A percentile compares a stretch with the other conserved stretches of the same genome.
phyloP scores from a whole-genome alignment of 1,284 basidiomycete species.

The Schizophyllum amplum region DNA sequence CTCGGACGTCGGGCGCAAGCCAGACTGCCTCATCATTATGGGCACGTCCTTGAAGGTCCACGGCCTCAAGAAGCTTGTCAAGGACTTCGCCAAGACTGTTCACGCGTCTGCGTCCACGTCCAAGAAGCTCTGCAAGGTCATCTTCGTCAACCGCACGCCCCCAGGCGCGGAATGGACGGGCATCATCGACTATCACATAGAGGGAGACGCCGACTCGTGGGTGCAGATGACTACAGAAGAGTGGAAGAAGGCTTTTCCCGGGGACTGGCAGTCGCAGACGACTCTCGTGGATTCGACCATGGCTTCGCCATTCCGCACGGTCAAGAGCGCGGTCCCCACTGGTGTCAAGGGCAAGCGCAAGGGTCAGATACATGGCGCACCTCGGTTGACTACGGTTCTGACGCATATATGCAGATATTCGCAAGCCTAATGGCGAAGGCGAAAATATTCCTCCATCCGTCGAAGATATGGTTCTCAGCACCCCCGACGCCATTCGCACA shows the following conservation, averaged over 20 bases:
- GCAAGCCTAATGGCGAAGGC: slow-evolving; percentile 25
- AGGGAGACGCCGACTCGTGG: slow-evolving; percentile 78
- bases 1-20: slow-evolving; percentile 65
- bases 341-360: slow-evolving; percentile 33
- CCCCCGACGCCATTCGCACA: slow-evolving; percentile 15
- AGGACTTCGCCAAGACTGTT: slow-evolving; percentile 84
- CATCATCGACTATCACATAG: slow-evolving; percentile 80
- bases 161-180: slow-evolving; percentile 78
- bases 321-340: slow-evolving; percentile 40
- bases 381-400: not conserved
- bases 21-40: slow-evolving; percentile 92
- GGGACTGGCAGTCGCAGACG: slow-evolving; percentile 83
- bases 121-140: slow-evolving; percentile 58
- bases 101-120: slow-evolving; percentile 43
- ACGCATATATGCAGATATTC: slow-evolving; percentile 1
- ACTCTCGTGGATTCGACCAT: slow-evolving; percentile 48
- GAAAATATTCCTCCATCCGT: slow-evolving; percentile 40
- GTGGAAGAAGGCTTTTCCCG: slow-evolving; percentile 75
- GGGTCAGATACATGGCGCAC: too few species aligned
- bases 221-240: slow-evolving; percentile 68
- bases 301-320: slow-evolving; percentile 30
- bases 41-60: slow-evolving; percentile 95
- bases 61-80: slow-evolving; percentile 87
- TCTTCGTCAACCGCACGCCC: slow-evolving; percentile 85
- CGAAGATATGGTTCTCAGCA: slow-evolving; percentile 20